These are phyloP conservation scores for Gymnopilus dilepis DNA, from an alignment of 768 basidiomycete species.

Conservation along the genomic window DNA sequence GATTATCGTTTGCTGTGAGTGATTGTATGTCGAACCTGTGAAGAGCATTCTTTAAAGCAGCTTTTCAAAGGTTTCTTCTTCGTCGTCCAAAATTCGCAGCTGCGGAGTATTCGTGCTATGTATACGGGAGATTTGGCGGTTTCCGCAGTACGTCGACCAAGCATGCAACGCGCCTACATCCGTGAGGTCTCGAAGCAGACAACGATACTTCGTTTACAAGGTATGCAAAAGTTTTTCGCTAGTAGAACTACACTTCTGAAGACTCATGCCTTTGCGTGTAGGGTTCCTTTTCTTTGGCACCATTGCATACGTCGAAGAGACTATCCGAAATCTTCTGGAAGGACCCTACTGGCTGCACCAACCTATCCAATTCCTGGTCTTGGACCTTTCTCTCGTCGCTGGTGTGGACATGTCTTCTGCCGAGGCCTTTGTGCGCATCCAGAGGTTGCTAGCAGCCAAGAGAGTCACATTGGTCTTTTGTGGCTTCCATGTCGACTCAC, in stretches of 20 bases:
- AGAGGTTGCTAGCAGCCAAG: conserved; percentile 76
- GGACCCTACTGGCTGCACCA: conserved; percentile 70
- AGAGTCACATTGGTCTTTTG: conserved; percentile 90
- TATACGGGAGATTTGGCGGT: conserved; percentile 84
- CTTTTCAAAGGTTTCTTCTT: conserved; percentile 80
- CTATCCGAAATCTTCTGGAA: conserved; percentile 78
- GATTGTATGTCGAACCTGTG: background rate
- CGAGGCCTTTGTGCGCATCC: conserved; percentile 92
- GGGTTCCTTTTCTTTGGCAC: conserved; percentile 95
- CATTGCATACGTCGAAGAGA: conserved; percentile 87
- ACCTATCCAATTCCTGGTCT: conserved; percentile 88
- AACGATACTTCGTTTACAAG: conserved; percentile 86
- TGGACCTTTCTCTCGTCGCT: conserved; percentile 84
- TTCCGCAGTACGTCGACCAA: conserved; percentile 91
- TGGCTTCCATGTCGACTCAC: conserved; percentile 68
- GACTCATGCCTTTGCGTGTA: too few relatives aligned
- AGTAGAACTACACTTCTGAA: too few relatives aligned
- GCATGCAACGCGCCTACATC: conserved; percentile 86
- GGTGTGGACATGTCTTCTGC: conserved; percentile 96
- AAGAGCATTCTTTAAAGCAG: background rate
- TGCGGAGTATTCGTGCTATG: conserved; percentile 81
- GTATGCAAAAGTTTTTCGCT: conserved; percentile 38
- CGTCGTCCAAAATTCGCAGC: conserved; percentile 92
- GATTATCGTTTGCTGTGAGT: conserved; percentile 86
- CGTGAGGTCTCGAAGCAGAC: conserved; percentile 94